A percentile compares a stretch with the other conserved stretches of the same genome.
Evolutionary conservation across 768 basidiomycete species (phyloP).

Genomic region (Agaricus subrufescens): DNA sequence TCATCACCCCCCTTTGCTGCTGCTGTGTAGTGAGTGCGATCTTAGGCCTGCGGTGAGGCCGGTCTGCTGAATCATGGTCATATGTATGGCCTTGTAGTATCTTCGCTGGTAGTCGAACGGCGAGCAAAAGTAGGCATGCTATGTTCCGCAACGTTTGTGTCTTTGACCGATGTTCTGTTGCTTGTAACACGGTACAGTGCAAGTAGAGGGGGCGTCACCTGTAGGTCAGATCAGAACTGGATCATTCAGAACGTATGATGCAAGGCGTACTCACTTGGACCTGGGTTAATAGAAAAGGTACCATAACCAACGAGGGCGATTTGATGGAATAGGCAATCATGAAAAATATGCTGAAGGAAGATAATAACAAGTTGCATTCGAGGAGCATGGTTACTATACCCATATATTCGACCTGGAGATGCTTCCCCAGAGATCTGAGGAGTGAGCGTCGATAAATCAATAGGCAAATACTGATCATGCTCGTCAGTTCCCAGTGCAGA

Average conservation of each 20-base stretch:
- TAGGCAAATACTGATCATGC: background rate
- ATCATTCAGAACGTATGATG: background rate
- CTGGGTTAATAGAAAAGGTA: conserved; percentile 4
- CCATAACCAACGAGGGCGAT: conserved; percentile 1
- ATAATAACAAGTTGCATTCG: background rate
- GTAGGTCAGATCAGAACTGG: background rate
- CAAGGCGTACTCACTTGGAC: background rate
- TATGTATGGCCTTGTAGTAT: too few species aligned
- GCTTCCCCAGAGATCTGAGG: background rate
- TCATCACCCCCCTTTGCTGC: too few species aligned
- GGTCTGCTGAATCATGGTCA: too few species aligned
- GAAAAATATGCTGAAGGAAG: background rate
- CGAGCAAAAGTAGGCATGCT: background rate
- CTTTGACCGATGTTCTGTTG: background rate
- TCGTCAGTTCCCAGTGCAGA: background rate
- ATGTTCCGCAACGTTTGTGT: background rate
- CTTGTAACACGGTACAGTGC: background rate
- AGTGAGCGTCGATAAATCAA: background rate
- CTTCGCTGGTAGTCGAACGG: too few species aligned
- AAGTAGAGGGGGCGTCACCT: conserved; percentile 3
- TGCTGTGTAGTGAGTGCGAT: too few species aligned
- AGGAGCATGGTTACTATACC: background rate
- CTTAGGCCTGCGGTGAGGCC: too few species aligned
- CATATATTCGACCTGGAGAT: background rate
- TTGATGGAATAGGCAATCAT: background rate